These are phyloP conservation scores for Hypholoma sublateritium DNA, from an alignment of 768 basidiomycete species.

Conservation along the genomic window DNA sequence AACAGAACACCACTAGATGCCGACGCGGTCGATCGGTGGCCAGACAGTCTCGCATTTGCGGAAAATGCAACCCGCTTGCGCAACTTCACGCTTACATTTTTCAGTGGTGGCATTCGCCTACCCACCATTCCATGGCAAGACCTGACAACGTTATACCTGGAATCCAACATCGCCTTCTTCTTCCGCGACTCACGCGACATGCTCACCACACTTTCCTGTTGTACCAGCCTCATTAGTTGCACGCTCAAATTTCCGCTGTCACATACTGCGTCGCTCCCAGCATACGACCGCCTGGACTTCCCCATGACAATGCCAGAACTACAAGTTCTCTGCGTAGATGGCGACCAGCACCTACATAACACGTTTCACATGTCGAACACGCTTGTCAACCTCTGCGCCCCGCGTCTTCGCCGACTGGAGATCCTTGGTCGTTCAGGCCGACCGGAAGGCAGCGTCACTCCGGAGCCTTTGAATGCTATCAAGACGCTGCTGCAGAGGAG, in stretches of 20 bases:
- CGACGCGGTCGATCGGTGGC: constrained; percentile 22
- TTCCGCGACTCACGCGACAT: constrained; percentile 24
- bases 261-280: constrained; percentile 16
- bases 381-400: constrained; percentile 21
- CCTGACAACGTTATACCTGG: constrained; percentile 26
- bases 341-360: constrained; percentile 27
- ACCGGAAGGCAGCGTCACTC: constrained; percentile 14
- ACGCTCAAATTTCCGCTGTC: constrained; percentile 31
- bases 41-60: constrained; percentile 22
- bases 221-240: constrained; percentile 18
- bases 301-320: constrained; percentile 23
- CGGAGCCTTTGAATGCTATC: constrained; percentile 22
- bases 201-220: constrained; percentile 20
- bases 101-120: constrained; percentile 25
- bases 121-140: constrained; percentile 25
- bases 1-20: constrained; percentile 22
- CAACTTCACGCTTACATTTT: constrained; percentile 26
- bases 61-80: constrained; percentile 17
- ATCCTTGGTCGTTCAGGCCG: constrained; percentile 24
- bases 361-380: constrained; percentile 30
- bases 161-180: constrained; percentile 29
- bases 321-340: constrained; percentile 23
- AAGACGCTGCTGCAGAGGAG: constrained; percentile 19
- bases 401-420: constrained; percentile 23
- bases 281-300: constrained; percentile 15